phyloP scores from a whole-genome alignment of 2,329 filamentous ascomycete species.

The Dactylellina sp. region DNA sequence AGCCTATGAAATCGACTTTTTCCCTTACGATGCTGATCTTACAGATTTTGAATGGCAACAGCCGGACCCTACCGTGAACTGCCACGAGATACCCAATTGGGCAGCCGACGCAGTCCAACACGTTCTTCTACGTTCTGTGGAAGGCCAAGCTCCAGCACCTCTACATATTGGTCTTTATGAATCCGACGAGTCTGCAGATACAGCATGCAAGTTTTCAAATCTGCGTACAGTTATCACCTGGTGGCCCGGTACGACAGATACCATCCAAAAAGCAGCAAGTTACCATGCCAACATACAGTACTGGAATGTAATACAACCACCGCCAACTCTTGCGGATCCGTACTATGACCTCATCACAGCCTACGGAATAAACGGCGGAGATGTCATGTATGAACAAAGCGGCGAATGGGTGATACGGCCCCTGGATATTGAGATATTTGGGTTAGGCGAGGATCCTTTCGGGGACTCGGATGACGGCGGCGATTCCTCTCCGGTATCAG shows the following conservation, averaged over 20 bases:
- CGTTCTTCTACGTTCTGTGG: background rate
- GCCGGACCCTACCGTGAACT: background rate
- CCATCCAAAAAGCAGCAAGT: background rate
- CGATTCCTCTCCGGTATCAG: background rate
- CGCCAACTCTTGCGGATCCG: no score
- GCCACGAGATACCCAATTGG: slow-evolving; percentile 9
- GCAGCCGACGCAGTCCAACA: background rate
- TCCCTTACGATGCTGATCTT: background rate
- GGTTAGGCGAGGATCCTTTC: background rate
- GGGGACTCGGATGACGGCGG: background rate
- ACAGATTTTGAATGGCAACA: background rate
- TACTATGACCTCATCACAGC: background rate
- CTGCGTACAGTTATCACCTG: background rate
- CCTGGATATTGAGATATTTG: background rate
- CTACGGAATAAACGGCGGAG: background rate
- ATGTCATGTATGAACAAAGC: background rate
- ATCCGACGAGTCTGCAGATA: background rate
- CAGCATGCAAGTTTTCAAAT: background rate
- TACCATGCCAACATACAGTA: no score
- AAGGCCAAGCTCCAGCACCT: background rate
- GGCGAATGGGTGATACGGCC: background rate
- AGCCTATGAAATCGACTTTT: slow-evolving; percentile 18
- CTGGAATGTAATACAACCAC: no score
- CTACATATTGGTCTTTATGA: slow-evolving; percentile 13
- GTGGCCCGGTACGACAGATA: background rate